Evolutionary conservation across 148 eudicot species (phyloP), one percentile per base, ranked within the genome.

Genomic region (Linanthus parryae): DNA sequence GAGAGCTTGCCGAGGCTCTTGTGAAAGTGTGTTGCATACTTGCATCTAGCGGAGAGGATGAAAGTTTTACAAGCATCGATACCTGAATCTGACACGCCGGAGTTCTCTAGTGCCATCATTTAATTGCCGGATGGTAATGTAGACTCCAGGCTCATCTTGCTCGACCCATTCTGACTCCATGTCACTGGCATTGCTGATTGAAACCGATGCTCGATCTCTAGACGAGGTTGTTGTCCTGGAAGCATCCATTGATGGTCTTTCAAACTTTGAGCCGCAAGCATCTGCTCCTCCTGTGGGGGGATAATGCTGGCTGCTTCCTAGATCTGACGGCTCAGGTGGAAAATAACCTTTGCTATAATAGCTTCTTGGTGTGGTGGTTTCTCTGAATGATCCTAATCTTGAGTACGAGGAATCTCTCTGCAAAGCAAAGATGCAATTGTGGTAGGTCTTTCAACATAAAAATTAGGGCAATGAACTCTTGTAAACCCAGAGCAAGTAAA

Each of bases 1-100:
- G n/a, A n/a, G n/a, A n/a, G n/a, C n/a, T n/a, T n/a, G n/a, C n/a
- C n/a, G n/a, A n/a, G n/a, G n/a, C n/a, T n/a, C n/a, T n/a, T n/a
- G n/a, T n/a, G n/a, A n/a, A n/a, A n/a, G n/a, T n/a, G n/a, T n/a
- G n/a, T n/a, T n/a, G n/a, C n/a, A n/a, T n/a, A n/a, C n/a, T n/a
- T n/a, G n/a, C n/a, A n/a, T n/a, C n/a, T n/a, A n/a, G n/a, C n/a
- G n/a, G n/a, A n/a, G n/a, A n/a, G n/a, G n/a, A n/a, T 7, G 5
- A 54, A n/a, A 39, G 17, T 9, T 31, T 21, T 16, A 12, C 8
- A 40, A 35, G 1, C 16, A 13, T 56, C 19, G 22, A 52, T 81
- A 84, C 98, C 98, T 92, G 84, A 94, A 94, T 78, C 96, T 74
- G 56, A 92, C 96, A 30, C 98, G 90, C 21, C 96, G 76, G 0